A percentile compares a stretch with the other conserved stretches of the same genome.
These are phyloP conservation scores for Magnusiomyces sp. DNA, from an alignment of 1,139 yeast species.

Conservation along the genomic window DNA sequence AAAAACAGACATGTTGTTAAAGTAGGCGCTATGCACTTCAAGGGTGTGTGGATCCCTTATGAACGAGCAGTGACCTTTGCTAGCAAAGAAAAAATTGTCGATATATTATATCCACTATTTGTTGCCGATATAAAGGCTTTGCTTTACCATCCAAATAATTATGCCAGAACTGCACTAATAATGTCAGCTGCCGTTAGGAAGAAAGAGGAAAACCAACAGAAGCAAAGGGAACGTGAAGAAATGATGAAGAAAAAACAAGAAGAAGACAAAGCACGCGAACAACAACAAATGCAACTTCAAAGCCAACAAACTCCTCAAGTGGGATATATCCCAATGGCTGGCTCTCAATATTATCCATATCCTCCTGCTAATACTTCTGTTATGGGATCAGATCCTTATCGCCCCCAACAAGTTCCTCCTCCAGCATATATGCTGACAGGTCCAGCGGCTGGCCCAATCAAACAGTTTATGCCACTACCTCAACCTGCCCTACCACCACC, in stretches of 20 bases:
- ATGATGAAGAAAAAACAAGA: not conserved
- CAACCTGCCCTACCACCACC: too few relatives aligned
- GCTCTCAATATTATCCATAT: conserved; percentile 5
- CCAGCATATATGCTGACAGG: not conserved
- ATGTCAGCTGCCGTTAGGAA: conserved; percentile 16
- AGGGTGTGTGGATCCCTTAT: conserved; percentile 96
- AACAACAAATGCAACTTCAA: not conserved
- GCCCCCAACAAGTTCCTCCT: conserved; percentile 2
- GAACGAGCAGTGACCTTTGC: conserved; percentile 87
- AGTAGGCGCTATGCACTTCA: conserved; percentile 89
- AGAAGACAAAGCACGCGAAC: not conserved
- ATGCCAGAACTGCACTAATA: conserved; percentile 13
- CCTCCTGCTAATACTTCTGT: conserved; percentile 1
- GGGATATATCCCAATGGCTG: conserved; percentile 7
- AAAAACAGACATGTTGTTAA: conserved; percentile 82
- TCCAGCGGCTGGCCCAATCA: too few relatives aligned
- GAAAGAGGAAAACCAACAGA: conserved; percentile 14
- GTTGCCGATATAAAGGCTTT: conserved; percentile 63
- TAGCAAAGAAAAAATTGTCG: conserved; percentile 73
- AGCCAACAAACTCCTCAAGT: not conserved
- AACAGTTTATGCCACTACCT: too few relatives aligned
- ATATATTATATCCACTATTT: conserved; percentile 72
- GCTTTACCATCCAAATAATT: conserved; percentile 21
- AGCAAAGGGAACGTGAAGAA: conserved; percentile 8
- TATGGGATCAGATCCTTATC: conserved; percentile 2